Base-by-base conservation (phyloP, 352 stramenopile genomes). In the Bremia lactucae region DNA sequence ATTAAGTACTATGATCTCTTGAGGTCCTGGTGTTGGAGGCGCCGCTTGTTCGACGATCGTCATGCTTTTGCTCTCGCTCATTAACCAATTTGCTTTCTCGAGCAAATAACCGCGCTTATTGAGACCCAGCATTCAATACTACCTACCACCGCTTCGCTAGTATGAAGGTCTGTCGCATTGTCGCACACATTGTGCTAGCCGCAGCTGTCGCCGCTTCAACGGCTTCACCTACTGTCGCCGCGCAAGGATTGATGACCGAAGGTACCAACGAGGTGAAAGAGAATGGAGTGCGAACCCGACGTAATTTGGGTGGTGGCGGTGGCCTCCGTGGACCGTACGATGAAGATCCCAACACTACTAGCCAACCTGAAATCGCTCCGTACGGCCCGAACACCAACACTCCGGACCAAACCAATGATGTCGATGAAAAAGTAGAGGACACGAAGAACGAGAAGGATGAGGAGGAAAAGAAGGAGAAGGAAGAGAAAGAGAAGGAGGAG, bases 111-210 rank as follows among this genome's bases (percentile, higher is more conserved):
- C 43, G 49, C 54, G 24, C 46, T 49, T 38, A 62, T 62, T 56
- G 52, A 36, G 35, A 43, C 35, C 37, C 29, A 7, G 24, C 33
- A 42, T 62, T 29, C 52, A 62, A 62, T 62, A 62, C 36, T 29
- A 47, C 47, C 5, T 24, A 15, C 26, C 26, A 25, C 16, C 38
- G 33, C 29, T 24, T 38, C 8, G 11, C 41, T 47, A 49, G 21
- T 31, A 68, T 68, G 59, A 44, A 64, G 35, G 14, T 68, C 20
- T 52, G 53, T 26, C 52, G 49, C 25, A 64, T 61, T 33, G 49
- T 68, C 36, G 53, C 53, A 36, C 48, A 62, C 43, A 36, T 54
- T 35, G 48, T 49, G 31, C 49, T 68, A 9, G 58, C 46, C 9
- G 36, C 54, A 22, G 46, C 53, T 3, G 46, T 68, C 25, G 42